Percentiles rank a stretch among this genome's conserved stretches.
Evolutionary conservation across 495 filamentous ascomycete genomes (phyloP).

Genomic region (Margaritispora aquatica): DNA sequence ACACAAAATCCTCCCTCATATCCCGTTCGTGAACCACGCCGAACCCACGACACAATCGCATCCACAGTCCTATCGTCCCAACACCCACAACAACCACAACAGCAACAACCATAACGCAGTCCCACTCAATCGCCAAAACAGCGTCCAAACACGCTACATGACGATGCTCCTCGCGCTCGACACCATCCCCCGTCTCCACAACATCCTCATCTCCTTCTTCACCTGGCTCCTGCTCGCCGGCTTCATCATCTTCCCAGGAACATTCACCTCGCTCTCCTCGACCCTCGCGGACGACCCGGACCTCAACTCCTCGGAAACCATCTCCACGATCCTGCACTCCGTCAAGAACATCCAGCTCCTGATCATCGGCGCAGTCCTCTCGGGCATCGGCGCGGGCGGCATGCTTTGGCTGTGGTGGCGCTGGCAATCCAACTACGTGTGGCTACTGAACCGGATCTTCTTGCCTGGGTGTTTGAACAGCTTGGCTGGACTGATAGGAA

Average conservation of each 20-base stretch:
- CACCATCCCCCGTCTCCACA: constrained; percentile 28
- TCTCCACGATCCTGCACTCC: neutral
- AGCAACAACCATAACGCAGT: too few relatives aligned
- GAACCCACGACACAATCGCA: neutral
- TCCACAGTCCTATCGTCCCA: neutral
- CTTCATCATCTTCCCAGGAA: constrained; percentile 36
- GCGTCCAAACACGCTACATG: constrained; percentile 30
- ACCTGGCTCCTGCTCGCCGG: constrained; percentile 34
- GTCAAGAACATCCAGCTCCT: constrained; percentile 19
- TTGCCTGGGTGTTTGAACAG: constrained; percentile 37
- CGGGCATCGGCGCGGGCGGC: constrained; percentile 24
- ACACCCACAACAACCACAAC: too few relatives aligned
- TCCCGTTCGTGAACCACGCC: neutral
- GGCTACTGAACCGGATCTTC: constrained; percentile 38
- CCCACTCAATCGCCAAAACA: constrained; percentile 17
- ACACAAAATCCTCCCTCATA: neutral
- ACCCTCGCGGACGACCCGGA: neutral
- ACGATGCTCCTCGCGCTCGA: constrained; percentile 33
- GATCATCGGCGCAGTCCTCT: constrained; percentile 15
- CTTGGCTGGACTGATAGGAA: constrained; percentile 40
- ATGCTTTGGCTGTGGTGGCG: constrained; percentile 25
- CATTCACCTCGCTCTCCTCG: constrained; percentile 25
- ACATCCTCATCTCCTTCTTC: constrained; percentile 21
- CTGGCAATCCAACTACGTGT: constrained; percentile 36
- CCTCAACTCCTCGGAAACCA: neutral